These are phyloP conservation scores for Syzygium grande DNA, from an alignment of 345 rosid genomes.

Conservation along the genomic window DNA sequence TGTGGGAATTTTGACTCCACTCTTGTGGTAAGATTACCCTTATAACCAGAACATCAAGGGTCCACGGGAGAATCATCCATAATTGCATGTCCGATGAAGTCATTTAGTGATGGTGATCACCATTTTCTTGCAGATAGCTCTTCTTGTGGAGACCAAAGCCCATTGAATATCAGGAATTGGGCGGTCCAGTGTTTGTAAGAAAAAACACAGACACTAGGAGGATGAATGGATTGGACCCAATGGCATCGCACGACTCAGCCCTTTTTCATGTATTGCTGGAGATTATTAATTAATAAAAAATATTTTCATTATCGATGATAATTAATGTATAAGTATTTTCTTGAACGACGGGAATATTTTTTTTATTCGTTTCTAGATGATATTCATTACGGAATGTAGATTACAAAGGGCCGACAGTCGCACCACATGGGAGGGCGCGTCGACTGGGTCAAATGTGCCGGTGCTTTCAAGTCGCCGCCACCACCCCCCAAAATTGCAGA, in stretches of 20 bases:
- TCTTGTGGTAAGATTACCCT: too few relatives aligned
- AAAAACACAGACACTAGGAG: background rate
- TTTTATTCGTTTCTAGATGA: too few relatives aligned
- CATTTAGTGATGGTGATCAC: too few relatives aligned
- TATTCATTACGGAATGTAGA: too few relatives aligned
- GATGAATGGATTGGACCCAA: background rate
- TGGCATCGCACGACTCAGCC: background rate
- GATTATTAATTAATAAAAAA: background rate
- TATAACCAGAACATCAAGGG: too few relatives aligned
- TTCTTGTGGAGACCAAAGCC: too few relatives aligned
- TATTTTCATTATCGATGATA: rapidly evolving
- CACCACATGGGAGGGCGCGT: background rate
- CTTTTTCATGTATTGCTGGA: background rate
- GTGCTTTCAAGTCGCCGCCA: background rate
- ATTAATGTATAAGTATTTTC: background rate
- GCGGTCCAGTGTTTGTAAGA: background rate
- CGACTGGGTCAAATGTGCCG: background rate
- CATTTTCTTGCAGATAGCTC: too few relatives aligned
- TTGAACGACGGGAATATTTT: rapidly evolving
- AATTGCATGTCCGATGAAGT: too few relatives aligned
- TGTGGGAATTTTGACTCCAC: too few relatives aligned
- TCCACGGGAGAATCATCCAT: too few relatives aligned
- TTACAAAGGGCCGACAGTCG: background rate
- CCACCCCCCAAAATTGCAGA: background rate
- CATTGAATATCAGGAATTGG: too few relatives aligned